phyloP scores from a whole-genome alignment of 192 early-diverging fungal species.

The Thamnidium elegans region DNA sequence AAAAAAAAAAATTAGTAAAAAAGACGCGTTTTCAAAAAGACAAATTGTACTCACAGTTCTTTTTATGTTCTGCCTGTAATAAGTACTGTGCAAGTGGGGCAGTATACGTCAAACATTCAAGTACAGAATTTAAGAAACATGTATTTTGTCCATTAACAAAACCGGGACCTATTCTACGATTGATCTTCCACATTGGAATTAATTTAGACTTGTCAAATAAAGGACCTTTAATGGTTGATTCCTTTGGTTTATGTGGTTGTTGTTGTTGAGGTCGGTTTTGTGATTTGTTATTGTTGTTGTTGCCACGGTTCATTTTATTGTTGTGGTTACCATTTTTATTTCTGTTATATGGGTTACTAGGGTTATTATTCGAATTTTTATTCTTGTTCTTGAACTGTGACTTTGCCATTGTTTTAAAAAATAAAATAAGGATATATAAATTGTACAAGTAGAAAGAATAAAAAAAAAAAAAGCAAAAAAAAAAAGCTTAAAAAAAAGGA shows the following conservation, averaged over 20 bases:
- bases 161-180: slow-evolving; percentile 63
- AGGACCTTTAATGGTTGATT: neutral
- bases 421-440: too few species aligned
- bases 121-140: slow-evolving; percentile 77
- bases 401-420: too few species aligned
- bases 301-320: too few species aligned
- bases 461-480: too few species aligned
- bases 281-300: too few species aligned
- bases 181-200: slow-evolving; percentile 43
- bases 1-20: too few species aligned
- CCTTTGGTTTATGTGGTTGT: neutral
- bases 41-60: slow-evolving; percentile 48
- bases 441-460: too few species aligned
- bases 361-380: too few species aligned
- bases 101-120: slow-evolving; percentile 77
- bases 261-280: neutral
- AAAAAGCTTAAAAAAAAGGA: too few species aligned
- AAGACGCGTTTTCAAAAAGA: neutral
- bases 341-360: too few species aligned
- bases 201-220: neutral
- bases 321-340: too few species aligned
- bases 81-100: slow-evolving; percentile 70
- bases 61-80: slow-evolving; percentile 55
- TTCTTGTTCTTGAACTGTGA: too few species aligned
- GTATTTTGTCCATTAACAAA: slow-evolving; percentile 73